Conservation (phyloP, 176 grass and related monocot species). For the Areca catechu region DNA sequence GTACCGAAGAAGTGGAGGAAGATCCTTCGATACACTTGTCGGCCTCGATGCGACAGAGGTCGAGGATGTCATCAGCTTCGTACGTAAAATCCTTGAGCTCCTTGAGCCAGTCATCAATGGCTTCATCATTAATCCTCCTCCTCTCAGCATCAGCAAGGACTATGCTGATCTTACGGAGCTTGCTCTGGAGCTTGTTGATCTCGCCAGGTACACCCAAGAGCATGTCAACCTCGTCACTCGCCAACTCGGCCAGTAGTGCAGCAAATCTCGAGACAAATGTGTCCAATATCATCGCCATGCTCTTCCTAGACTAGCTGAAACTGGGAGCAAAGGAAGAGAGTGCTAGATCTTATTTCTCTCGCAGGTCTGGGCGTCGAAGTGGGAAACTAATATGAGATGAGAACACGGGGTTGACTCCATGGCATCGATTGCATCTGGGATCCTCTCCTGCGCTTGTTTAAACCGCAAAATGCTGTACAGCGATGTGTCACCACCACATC, state of each 20-base stretch:
- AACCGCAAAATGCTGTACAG: too few species aligned
- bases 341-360: too few species aligned
- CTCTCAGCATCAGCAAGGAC: constrained; percentile 1
- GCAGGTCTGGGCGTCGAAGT: too few species aligned
- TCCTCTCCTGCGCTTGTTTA: too few species aligned
- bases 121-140: too few species aligned
- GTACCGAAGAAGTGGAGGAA: neutral
- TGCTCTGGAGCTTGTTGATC: constrained; percentile 21
- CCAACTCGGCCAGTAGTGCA: constrained; percentile 11
- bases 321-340: too few species aligned
- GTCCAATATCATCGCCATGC: neutral
- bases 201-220: constrained; percentile 29
- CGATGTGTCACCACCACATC: too few species aligned
- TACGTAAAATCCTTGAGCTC: constrained; percentile 37
- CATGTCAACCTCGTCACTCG: constrained; percentile 19
- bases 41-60: constrained; percentile 26
- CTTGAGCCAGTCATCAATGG: too few species aligned
- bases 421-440: too few species aligned
- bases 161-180: constrained; percentile 2
- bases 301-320: too few species aligned
- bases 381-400: too few species aligned
- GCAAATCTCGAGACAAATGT: constrained; percentile 21
- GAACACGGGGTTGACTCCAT: too few species aligned
- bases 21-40: neutral
- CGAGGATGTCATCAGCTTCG: constrained; percentile 23